Evolutionary conservation across 495 filamentous ascomycete species (phyloP).

Genomic region (Daldinia childiae): DNA sequence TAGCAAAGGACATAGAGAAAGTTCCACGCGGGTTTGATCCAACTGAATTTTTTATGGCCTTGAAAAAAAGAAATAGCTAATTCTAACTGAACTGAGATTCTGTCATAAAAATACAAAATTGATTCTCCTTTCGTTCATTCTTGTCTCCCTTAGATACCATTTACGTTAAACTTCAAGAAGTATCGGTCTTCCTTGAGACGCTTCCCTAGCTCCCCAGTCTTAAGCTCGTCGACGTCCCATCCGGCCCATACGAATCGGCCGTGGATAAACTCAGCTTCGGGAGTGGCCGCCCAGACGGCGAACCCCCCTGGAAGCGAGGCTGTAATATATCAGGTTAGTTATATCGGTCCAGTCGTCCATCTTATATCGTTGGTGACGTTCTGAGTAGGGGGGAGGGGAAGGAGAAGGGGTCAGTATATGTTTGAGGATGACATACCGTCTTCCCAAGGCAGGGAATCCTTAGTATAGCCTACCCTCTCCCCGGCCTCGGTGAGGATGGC

Average conservation of each 20-base stretch:
- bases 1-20: neutral
- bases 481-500: conserved; percentile 47
- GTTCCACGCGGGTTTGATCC: neutral
- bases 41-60: neutral
- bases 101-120: neutral
- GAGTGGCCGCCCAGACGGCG: conserved; percentile 59
- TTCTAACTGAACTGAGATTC: neutral
- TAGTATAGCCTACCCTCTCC: conserved; percentile 24
- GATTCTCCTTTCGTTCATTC: neutral
- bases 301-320: conserved; percentile 57
- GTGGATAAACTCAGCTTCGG: conserved; percentile 62
- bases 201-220: conserved; percentile 46
- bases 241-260: conserved; percentile 59
- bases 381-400: neutral
- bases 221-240: conserved; percentile 66
- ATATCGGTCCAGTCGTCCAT: neutral
- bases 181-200: conserved; percentile 46
- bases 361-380: neutral
- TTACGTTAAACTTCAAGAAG: conserved; percentile 44
- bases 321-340: conserved; percentile 21
- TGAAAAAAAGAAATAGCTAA: neutral
- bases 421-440: conserved; percentile 42
- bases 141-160: conserved; percentile 30
- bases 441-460: conserved; percentile 46
- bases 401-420: neutral